Conservation (phyloP, 768 basidiomycete species). For the Phaeotremella fagi region DNA sequence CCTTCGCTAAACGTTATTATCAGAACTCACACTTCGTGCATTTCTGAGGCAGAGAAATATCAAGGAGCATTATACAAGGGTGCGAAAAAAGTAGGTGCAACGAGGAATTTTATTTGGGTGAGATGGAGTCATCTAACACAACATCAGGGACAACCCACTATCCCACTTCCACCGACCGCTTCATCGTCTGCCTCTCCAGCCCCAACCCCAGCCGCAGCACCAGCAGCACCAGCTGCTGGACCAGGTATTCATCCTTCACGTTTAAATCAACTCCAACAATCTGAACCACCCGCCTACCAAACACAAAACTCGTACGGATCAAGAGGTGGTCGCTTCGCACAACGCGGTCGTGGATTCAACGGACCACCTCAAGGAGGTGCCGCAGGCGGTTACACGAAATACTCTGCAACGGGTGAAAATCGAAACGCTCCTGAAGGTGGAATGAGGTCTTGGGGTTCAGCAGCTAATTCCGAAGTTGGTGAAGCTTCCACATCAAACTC, state of each 20-base stretch:
- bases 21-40: conserved; percentile 64
- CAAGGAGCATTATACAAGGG: conserved; percentile 81
- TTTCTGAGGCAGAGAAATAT: conserved; percentile 90
- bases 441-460: conserved; percentile 38
- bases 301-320: conserved; percentile 22
- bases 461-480: conserved; percentile 7
- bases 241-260: conserved; percentile 52
- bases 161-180: conserved; percentile 18
- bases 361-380: no score
- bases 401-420: conserved; percentile 26
- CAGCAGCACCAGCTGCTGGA: no score
- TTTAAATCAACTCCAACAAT: conserved; percentile 36
- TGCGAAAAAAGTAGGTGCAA: conserved; percentile 56
- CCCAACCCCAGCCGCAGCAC: conserved; percentile 52
- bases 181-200: conserved; percentile 13
- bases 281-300: conserved; percentile 8
- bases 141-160: conserved; percentile 6
- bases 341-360: no score
- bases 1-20: background rate
- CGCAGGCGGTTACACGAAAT: conserved; percentile 19
- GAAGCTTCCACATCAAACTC: background rate
- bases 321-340: conserved; percentile 39
- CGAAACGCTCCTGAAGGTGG: conserved; percentile 15
- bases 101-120: conserved; percentile 77
- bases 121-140: conserved; percentile 55